These are phyloP conservation scores for Colletotrichum eremochloae DNA, from an alignment of 2,329 filamentous ascomycete species.

Conservation along the genomic window DNA sequence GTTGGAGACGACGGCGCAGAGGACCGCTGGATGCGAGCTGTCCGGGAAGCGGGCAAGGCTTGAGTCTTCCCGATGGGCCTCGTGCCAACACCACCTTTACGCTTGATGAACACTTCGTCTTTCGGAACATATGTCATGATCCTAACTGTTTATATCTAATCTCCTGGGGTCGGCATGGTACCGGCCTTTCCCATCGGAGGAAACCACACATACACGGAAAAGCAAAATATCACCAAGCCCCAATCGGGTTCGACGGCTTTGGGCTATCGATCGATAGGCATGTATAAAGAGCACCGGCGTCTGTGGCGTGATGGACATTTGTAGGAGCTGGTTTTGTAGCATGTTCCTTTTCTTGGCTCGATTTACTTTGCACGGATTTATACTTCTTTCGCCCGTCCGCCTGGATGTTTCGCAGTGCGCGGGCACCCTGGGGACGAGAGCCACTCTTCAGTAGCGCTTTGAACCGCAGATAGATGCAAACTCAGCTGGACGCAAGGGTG, in stretches of 20 bases:
- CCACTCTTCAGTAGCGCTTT: not conserved
- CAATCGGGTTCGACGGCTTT: not conserved
- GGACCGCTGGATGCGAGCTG: constrained; percentile 60
- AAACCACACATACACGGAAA: constrained; percentile 20
- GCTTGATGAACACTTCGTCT: constrained; percentile 39
- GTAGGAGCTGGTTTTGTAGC: constrained; percentile 36
- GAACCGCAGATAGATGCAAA: constrained; percentile 25
- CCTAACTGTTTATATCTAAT: constrained; percentile 43
- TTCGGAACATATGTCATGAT: constrained; percentile 41
- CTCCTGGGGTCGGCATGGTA: constrained; percentile 31
- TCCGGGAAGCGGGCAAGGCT: constrained; percentile 56
- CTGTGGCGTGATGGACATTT: constrained; percentile 39
- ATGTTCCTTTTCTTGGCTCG: constrained; percentile 1
- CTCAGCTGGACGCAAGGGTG: not conserved
- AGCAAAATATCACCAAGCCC: constrained; percentile 20
- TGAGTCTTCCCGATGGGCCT: constrained; percentile 31
- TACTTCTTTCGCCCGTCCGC: not conserved
- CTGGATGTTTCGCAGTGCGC: constrained; percentile 39
- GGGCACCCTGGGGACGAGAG: constrained; percentile 19
- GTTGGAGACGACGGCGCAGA: constrained; percentile 57
- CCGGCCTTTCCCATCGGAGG: constrained; percentile 26
- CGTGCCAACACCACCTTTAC: constrained; percentile 8
- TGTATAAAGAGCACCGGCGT: constrained; percentile 42
- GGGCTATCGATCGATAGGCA: constrained; percentile 12
- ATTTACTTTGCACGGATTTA: not conserved